Evolutionary conservation across 306 rosid species (phyloP), one percentile per base, ranked within the genome.

Genomic region (Sophora flavescens): DNA sequence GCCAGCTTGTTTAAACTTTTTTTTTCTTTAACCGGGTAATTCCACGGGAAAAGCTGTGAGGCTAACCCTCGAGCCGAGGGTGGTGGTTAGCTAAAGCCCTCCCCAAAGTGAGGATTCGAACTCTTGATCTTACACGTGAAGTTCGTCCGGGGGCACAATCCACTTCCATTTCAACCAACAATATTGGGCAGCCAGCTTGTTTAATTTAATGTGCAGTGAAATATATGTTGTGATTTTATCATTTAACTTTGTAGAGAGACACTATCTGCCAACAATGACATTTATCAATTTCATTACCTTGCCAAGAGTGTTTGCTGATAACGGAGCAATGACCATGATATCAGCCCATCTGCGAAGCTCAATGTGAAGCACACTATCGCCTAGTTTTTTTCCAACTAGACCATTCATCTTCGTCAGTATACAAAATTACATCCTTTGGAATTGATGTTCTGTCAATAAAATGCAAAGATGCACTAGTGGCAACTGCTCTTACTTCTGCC

Each of bases 311-410:
- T 96, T 96, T 26, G 98, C 97, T 9, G 99, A 96, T 72, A 96
- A 86, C 13, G 99, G 99, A 53, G 99, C 98, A 53, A 96, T 87
- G 70, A 96, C 92, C 90, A 96, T 84, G 81, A 92, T 88, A 78
- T 96, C 99, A 68, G 99, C 99, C 98, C 99, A 96, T 72, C 84
- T 83, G 28, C 97, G 93, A 72, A 96, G 98, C 91, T 96, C 98
- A 82, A 93, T 96, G 88, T 96, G 99, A 81, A 96, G 96, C 76
- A 92, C 96, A 0, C 66, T 79, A 68, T 96, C 99, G 0, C 99
- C 99, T 42, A 96, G 83, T 84, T 86, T 92, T n/a, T 77, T 78
- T 89, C 99, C 99, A 96, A 76, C 90, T 83, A 59, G 86, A 84
- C 97, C 98, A 92, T 74, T 96, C 99, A 42, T 91, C 93, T 32